Evolutionary conservation across 2,329 filamentous ascomycete species (phyloP), one percentile per base, ranked within the genome.

Genomic region (Colletotrichum australisinense): DNA sequence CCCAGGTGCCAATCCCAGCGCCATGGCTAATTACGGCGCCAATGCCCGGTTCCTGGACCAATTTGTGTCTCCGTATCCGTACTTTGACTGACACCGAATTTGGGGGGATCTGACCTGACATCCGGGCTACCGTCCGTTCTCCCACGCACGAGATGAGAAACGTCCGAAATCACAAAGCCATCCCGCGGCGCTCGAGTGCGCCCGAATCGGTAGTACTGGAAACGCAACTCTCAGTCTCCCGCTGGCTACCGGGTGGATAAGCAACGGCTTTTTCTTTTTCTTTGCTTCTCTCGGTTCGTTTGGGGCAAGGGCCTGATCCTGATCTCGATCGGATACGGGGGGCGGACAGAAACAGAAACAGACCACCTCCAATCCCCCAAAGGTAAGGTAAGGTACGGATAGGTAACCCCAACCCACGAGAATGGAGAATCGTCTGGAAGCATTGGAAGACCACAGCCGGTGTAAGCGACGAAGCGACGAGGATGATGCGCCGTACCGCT

Each of bases 341-440:
- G 42, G 22, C 42, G 8, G 19, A 49, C 42, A 63, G 28, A n/a
- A 22, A 53, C n/a, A 26, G 22, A 42, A 63, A 55, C 28, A 63
- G 46, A 53, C 62, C 19, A 35, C 42, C 42, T 7, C 42, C 42
- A 49, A 49, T 19, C 12, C 12, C 42, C 19, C 19, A n/a, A 19
- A 19, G 38, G 38, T 42, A 42, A 19, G 14, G 38, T 42, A 42
- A 42, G 6, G 16, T 8, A n/a, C 11, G 32, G 32, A 12, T 35
- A n/a, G 42, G 19, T n/a, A 49, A 49, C 42, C 42, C 30, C 30
- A 55, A 26, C 46, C 62, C 46, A 66, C 24, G 62, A 53, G 57
- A 53, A 55, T 55, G 65, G 56, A 57, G 67, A 73, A 73, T 35
- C 67, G 26, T 73, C 71, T 73, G 71, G 71, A 73, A 73, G 64